Percentiles rank a stretch among this genome's conserved stretches.
These are phyloP conservation scores for Boletus rubroflammeus DNA, from an alignment of 768 basidiomycete species.

Conservation along the genomic window DNA sequence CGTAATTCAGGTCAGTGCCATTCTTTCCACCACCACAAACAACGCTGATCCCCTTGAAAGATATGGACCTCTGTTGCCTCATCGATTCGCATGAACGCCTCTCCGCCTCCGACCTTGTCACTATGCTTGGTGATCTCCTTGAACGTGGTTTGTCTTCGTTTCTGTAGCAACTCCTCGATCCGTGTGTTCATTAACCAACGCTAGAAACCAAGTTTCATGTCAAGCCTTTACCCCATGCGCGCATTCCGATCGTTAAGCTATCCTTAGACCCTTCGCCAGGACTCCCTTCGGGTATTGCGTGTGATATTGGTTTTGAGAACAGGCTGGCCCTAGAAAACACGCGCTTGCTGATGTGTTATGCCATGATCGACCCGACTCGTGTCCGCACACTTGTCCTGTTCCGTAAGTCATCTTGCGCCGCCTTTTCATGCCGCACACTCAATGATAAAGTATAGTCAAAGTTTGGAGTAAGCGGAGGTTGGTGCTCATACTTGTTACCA, in stretches of 20 bases:
- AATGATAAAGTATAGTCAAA: conserved; percentile 62
- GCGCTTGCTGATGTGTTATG: conserved; percentile 92
- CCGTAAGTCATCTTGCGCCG: conserved; percentile 58
- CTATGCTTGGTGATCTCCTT: conserved; percentile 87
- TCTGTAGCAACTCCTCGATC: not conserved
- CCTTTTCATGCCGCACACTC: conserved; percentile 5
- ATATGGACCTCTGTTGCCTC: conserved; percentile 98
- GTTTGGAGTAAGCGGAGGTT: conserved; percentile 97
- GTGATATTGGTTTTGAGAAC: conserved; percentile 99
- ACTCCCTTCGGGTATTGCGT: conserved; percentile 84
- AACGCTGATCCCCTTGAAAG: conserved; percentile 39
- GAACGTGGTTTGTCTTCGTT: conserved; percentile 70
- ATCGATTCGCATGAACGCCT: conserved; percentile 82
- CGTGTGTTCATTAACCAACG: conserved; percentile 9
- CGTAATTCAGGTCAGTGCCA: conserved; percentile 77
- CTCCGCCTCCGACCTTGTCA: conserved; percentile 86
- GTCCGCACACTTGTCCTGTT: conserved; percentile 94
- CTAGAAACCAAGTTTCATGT: conserved; percentile 94
- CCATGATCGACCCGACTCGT: conserved; percentile 92
- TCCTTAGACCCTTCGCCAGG: conserved; percentile 84
- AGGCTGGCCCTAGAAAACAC: conserved; percentile 97
- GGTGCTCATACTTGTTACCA: not conserved
- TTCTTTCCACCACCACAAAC: conserved; percentile 2
- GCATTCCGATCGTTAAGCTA: conserved; percentile 98
- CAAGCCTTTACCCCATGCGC: conserved; percentile 92